These are phyloP conservation scores for Calamus simplicifolius DNA, from an alignment of 176 grass and related monocot species.

Conservation along the genomic window DNA sequence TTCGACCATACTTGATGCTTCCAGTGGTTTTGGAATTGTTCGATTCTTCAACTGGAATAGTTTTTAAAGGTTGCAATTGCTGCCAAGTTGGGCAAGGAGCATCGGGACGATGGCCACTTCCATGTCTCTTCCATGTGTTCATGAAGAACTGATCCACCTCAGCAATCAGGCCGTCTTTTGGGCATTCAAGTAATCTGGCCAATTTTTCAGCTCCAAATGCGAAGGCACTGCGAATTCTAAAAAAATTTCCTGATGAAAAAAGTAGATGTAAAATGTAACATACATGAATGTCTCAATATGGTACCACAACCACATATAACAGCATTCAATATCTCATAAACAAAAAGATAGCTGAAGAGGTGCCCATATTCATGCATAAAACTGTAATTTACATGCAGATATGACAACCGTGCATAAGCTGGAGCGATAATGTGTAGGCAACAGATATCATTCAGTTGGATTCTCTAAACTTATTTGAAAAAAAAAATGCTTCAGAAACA, in stretches of 20 bases:
- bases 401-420: too few species aligned
- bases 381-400: too few species aligned
- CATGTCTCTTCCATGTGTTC: slow-evolving; percentile 83
- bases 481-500: too few species aligned
- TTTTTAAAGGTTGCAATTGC: slow-evolving; percentile 20
- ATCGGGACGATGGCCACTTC: slow-evolving; percentile 49
- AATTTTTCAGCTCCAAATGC: slow-evolving; percentile 77
- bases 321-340: too few species aligned
- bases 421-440: too few species aligned
- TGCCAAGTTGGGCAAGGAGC: slow-evolving; percentile 28
- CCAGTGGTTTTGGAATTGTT: slow-evolving; percentile 30
- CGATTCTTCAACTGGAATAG: slow-evolving; percentile 37
- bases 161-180: slow-evolving; percentile 50
- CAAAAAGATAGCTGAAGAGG: too few species aligned
- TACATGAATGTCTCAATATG: too few species aligned
- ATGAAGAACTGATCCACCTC: slow-evolving; percentile 76
- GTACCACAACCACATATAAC: too few species aligned
- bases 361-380: too few species aligned
- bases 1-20: slow-evolving; percentile 25
- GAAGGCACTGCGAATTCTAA: slow-evolving; percentile 93
- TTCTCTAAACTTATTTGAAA: too few species aligned
- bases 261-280: slow-evolving; percentile 11
- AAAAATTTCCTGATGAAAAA: slow-evolving; percentile 71
- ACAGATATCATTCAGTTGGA: too few species aligned
- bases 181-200: slow-evolving; percentile 55